A percentile compares a stretch with the other conserved stretches of the same genome.
Conservation (phyloP, 2,329 filamentous ascomycete genomes). For the Calonectria hongkongensis region DNA sequence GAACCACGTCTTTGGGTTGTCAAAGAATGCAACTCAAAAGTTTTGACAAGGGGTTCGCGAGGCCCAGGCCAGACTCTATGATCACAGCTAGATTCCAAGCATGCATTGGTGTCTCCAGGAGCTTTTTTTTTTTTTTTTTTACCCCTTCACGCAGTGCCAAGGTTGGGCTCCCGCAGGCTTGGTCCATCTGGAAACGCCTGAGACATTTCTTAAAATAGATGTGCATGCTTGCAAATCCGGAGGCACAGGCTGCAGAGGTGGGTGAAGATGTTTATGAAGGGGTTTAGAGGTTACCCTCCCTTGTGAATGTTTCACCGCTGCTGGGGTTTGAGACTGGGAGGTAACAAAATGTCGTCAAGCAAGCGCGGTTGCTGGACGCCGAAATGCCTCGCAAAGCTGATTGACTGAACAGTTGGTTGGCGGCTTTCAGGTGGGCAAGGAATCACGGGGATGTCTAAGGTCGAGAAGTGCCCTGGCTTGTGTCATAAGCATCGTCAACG, state of each 20-base stretch:
- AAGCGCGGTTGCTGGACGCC: background rate
- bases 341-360: slow-evolving; percentile 14
- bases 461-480: slow-evolving; percentile 19
- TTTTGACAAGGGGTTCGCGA: slow-evolving; percentile 10
- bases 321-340: slow-evolving; percentile 42
- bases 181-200: slow-evolving; percentile 52
- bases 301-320: slow-evolving; percentile 50
- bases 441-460: slow-evolving; percentile 30
- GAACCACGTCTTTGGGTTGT: slow-evolving; percentile 24
- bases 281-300: slow-evolving; percentile 26
- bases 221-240: slow-evolving; percentile 32
- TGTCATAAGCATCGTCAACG: slow-evolving; percentile 18
- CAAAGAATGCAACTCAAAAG: slow-evolving; percentile 18
- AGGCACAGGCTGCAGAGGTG: slow-evolving; percentile 45
- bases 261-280: slow-evolving; percentile 32
- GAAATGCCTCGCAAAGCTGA: slow-evolving; percentile 19
- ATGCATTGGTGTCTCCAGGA: background rate
- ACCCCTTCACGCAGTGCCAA: slow-evolving; percentile 20
- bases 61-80: background rate
- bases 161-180: slow-evolving; percentile 35
- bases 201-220: slow-evolving; percentile 54
- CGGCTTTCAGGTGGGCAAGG: slow-evolving; percentile 1
- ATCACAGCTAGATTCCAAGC: slow-evolving; percentile 6
- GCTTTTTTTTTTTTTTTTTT: background rate
- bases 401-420: background rate